A percentile compares a stretch with the other conserved stretches of the same genome.
Conservation (phyloP, 2,329 filamentous ascomycete genomes). For the Ustulina deusta region DNA sequence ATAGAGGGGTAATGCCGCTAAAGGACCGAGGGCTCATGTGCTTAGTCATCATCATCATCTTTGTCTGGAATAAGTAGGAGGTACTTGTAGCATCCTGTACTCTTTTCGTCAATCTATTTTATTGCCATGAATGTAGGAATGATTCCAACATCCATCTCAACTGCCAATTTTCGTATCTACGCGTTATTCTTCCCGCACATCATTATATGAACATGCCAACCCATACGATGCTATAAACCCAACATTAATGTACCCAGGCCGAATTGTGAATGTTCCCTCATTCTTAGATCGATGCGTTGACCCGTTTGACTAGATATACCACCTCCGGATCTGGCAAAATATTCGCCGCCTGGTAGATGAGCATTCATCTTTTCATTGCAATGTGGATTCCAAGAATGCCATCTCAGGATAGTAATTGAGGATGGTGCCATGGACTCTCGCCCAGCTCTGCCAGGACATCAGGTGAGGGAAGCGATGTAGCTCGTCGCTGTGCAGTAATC, state of each 20-base stretch:
- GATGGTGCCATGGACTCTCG: constrained; percentile 5
- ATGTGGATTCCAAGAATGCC: background rate
- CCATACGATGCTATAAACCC: background rate
- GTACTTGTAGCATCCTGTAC: too few relatives aligned
- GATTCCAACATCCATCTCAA: background rate
- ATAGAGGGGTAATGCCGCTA: constrained; percentile 40
- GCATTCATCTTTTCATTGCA: background rate
- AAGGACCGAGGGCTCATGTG: constrained; percentile 14
- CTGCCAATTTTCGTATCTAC: background rate
- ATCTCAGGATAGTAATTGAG: constrained; percentile 3
- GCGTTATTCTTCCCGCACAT: background rate
- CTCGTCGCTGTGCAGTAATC: constrained; percentile 18
- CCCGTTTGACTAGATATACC: background rate
- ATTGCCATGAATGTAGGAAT: background rate
- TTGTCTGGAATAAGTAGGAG: too few relatives aligned
- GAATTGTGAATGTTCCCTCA: background rate
- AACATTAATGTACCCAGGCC: background rate
- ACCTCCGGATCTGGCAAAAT: background rate
- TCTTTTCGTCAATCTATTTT: background rate
- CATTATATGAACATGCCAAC: background rate
- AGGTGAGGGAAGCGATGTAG: constrained; percentile 25
- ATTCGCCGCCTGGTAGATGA: background rate
- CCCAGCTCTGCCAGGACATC: constrained; percentile 4
- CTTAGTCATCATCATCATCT: background rate
- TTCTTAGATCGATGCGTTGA: background rate